phyloP scores from a whole-genome alignment of 2,329 filamentous ascomycete species.

The Hymenoscyphus scutula region DNA sequence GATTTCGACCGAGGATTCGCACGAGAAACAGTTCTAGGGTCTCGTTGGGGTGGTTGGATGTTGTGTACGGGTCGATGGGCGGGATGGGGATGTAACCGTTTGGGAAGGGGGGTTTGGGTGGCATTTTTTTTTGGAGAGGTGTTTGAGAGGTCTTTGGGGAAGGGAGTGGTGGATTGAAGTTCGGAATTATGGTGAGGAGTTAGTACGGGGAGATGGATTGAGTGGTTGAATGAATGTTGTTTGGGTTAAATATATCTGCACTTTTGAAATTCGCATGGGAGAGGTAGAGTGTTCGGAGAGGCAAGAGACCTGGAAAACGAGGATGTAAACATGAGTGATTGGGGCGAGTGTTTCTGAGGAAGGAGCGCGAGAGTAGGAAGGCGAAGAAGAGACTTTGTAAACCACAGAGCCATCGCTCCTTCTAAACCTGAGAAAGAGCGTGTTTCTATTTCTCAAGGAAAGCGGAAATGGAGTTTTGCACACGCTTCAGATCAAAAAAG shows the following conservation, averaged over 20 bases:
- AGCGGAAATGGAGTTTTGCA: too few species aligned
- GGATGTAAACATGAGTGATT: too few species aligned
- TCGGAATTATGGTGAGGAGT: neutral
- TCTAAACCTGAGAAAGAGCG: too few species aligned
- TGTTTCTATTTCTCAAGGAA: too few species aligned
- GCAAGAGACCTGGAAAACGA: too few species aligned
- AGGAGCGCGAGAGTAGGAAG: neutral
- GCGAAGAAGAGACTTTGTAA: too few species aligned
- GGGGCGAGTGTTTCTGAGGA: neutral
- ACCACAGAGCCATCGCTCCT: too few species aligned
- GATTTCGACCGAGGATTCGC: neutral
- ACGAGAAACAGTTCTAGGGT: neutral
- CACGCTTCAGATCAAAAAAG: neutral
- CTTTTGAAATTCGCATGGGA: neutral
- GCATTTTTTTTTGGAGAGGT: too few species aligned
- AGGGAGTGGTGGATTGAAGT: neutral
- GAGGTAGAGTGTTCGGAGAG: neutral
- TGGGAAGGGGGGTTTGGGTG: neutral
- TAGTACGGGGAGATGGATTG: neutral
- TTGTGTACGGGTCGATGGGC: neutral
- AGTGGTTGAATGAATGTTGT: neutral
- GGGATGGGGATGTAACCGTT: neutral
- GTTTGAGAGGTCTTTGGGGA: neutral
- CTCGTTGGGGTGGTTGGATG: neutral
- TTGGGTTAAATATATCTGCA: neutral